Evolutionary conservation across 1,139 yeast species (phyloP).

Genomic region (Saccharomyces hybrid): DNA sequence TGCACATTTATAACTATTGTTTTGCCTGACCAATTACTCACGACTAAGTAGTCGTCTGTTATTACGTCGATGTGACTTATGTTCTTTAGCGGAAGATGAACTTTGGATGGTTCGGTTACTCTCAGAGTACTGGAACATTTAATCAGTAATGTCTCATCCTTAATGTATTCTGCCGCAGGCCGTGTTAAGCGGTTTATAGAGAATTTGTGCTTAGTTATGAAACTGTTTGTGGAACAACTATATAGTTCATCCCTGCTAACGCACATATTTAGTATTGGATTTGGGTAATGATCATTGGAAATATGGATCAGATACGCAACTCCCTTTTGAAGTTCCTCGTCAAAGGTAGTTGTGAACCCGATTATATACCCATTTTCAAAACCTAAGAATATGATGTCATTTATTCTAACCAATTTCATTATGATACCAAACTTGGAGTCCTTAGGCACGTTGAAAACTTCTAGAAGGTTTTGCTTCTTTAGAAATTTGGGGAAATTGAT

Average conservation of each 20-base stretch:
- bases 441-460: neutral
- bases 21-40: constrained; percentile 22
- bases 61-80: neutral
- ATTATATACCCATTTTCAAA: constrained; percentile 28
- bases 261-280: constrained; percentile 24
- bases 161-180: neutral
- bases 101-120: neutral
- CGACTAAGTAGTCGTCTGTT: constrained; percentile 7
- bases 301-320: constrained; percentile 19
- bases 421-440: constrained; percentile 25
- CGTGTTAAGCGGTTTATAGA: neutral
- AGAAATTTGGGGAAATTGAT: constrained; percentile 10
- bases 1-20: constrained; percentile 8
- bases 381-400: constrained; percentile 19
- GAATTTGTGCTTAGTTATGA: neutral
- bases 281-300: constrained; percentile 25
- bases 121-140: neutral
- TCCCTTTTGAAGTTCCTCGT: neutral
- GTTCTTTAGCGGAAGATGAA: neutral
- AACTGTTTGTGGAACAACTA: constrained; percentile 9
- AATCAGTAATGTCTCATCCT: neutral
- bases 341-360: constrained; percentile 13
- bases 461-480: neutral
- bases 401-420: constrained; percentile 19
- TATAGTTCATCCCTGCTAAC: constrained; percentile 4